These are phyloP conservation scores for Pythium aristosporum DNA, from an alignment of 352 stramenopile species.

Conservation along the genomic window DNA sequence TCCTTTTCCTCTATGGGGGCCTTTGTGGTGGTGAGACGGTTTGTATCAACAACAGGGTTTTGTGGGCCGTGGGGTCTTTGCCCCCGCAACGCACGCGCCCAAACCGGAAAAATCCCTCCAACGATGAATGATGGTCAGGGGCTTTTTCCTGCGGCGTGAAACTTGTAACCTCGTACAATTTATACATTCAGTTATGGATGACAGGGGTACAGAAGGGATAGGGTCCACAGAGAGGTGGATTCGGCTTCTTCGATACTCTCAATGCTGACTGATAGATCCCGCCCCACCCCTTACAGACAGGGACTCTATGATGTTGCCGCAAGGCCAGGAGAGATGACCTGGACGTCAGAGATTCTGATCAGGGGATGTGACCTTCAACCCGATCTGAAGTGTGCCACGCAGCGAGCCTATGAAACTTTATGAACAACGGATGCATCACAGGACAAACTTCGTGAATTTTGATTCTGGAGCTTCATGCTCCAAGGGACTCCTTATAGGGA, in stretches of 20 bases:
- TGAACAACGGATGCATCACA: too few species aligned
- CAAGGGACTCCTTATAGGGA: too few species aligned
- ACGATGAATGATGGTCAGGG: conserved; percentile 7
- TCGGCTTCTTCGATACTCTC: conserved; percentile 9
- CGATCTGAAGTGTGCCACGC: too few species aligned
- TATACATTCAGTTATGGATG: neutral
- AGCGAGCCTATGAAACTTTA: too few species aligned
- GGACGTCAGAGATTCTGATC: neutral
- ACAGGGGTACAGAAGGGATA: conserved; percentile 5
- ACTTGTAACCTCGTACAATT: neutral
- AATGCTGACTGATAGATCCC: conserved; percentile 6
- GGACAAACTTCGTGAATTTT: too few species aligned
- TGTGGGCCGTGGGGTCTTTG: neutral
- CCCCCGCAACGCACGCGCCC: neutral
- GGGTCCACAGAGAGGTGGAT: neutral
- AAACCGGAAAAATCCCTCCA: too few species aligned
- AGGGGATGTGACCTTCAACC: too few species aligned
- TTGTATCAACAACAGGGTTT: conserved; percentile 8
- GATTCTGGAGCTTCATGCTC: too few species aligned
- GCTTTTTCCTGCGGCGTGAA: neutral
- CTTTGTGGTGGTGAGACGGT: neutral
- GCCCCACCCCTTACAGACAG: too few species aligned
- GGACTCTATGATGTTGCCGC: too few species aligned
- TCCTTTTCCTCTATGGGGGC: neutral
- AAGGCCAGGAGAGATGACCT: conserved; percentile 17